These are phyloP conservation scores for Leccinum subspadiceum DNA, from an alignment of 1,284 basidiomycete genomes.

Conservation along the genomic window DNA sequence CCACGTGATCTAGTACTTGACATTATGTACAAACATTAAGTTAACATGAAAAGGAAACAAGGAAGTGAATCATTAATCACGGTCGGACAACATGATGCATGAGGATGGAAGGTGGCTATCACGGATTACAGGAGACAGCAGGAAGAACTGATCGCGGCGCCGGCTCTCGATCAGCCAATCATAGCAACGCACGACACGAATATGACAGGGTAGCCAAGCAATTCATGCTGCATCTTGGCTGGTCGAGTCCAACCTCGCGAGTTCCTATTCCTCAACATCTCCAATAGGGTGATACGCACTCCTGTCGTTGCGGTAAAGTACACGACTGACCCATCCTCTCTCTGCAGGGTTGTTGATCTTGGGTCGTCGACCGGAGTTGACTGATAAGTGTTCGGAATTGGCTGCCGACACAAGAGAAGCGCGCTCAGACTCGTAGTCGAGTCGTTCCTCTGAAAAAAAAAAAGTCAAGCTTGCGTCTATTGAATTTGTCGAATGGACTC, in stretches of 20 bases:
- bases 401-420: constrained; percentile 52
- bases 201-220: not conserved
- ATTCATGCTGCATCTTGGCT: constrained; percentile 12
- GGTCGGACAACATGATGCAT: not conserved
- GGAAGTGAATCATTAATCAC: not conserved
- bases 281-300: constrained; percentile 55
- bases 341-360: constrained; percentile 23
- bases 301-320: constrained; percentile 49
- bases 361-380: constrained; percentile 27
- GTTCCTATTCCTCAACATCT: constrained; percentile 62
- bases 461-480: constrained; percentile 30
- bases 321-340: constrained; percentile 48
- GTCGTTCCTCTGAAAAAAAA: constrained; percentile 50
- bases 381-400: constrained; percentile 38
- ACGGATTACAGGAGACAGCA: constrained; percentile 7
- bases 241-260: constrained; percentile 51
- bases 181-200: constrained; percentile 5
- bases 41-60: not conserved
- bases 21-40: constrained; percentile 2
- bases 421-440: constrained; percentile 73
- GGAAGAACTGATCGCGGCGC: constrained; percentile 1
- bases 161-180: constrained; percentile 2
- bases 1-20: constrained; percentile 13
- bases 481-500: constrained; percentile 1
- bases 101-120: constrained; percentile 33